Base-by-base conservation (phyloP, 2,329 filamentous ascomycete genomes). In the Diplodia intermedia region DNA sequence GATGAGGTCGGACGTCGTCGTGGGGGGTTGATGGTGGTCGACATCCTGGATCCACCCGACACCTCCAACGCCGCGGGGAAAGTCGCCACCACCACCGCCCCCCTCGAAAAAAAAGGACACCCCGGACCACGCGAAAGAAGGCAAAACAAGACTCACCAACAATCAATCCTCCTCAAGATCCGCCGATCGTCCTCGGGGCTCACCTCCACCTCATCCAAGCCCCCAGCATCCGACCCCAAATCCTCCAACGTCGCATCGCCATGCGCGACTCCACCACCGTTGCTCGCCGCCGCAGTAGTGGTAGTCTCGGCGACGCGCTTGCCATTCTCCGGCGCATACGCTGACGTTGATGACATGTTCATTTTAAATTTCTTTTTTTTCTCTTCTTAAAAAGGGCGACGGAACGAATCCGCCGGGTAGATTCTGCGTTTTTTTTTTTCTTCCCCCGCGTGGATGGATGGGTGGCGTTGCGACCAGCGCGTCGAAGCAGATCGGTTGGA, bases 121-220 rank as follows among this genome's bases (percentile, higher is more conserved):
- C 7, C n/a, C 11, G 55, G 1, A 52, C 7, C 3, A 7, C 9
- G 9, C 26, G 8, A 26, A 3, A 33, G 31, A n/a, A 49, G 29
- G 23, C 15, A 36, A 23, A 50, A 33, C 18, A 2, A 67, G 26
- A 62, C 43, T 40, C 36, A 62, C 57, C 57, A 62, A 33, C 26
- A 50, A 50, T 68, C 66, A 18, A 68, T 65, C 56, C 56, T 43
- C 33, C 66, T 50, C 47, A 68, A 52, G 12, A 68, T 63, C 36
- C 66, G 20, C 40, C 47, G 63, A 36, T 68, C 33, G 18, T 68
- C 66, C 43, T 62, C 66, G 2, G 56, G 40, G 18, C 29, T 62
- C n/a, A 68, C 20, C 26, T 62, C 57, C 3, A 47, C 3, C 11
- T 62, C 57, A 29, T 62, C 57, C 57, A 50, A 2, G 18, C 14